Base-by-base conservation (phyloP, 805 yeast species). In the Yamadazyma olivae region DNA sequence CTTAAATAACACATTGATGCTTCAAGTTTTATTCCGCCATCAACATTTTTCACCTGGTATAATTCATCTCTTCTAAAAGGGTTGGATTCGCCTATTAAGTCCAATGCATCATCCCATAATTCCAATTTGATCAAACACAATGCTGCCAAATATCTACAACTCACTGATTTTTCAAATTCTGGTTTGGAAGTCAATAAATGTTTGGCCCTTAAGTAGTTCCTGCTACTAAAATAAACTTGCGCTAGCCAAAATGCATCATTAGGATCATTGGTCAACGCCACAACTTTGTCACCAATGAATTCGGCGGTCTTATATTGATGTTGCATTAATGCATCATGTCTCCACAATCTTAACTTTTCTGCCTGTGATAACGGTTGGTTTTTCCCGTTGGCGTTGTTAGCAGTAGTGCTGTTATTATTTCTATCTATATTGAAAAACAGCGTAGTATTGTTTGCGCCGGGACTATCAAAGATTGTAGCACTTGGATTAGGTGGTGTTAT, bases 201-300 rank as follows among this genome's bases (percentile, higher is more conserved):
- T 35, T 88, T 75, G 2, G 95, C 96, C 22, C 96, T 69, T 27
- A 81, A 72, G 57, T 78, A 89, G 52, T 84, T 77, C 8, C 91
- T 91, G 38, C 77, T 78, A 38, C 79, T 68, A 57, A 79, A 87
- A 56, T 83, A 80, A 4, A 85, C 95, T 62, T 91, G 96, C 0
- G 96, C 96, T 20, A 91, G 69, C 96, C 97, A 90, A 58, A 88
- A 91, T 8, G 96, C 96, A 56, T 91, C 98, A 51, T 83, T 86
- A 10, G 96, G 84, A 53, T 90, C 96, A 40, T 74, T 72, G 0
- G 97, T 89, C 41, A 93, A 63, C 1, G 89, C 76, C 27, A 87
- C 71, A 6, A 93, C 86, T 50, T 90, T 91, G 61, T 93, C 96
- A 12, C 96, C 98, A 18, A 93, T 75, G 54, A 80, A 88, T 49